Percentiles rank a stretch among this genome's conserved stretches.
Evolutionary conservation across 768 basidiomycete genomes (phyloP).

Genomic region (Stropharia rugosoannulata): DNA sequence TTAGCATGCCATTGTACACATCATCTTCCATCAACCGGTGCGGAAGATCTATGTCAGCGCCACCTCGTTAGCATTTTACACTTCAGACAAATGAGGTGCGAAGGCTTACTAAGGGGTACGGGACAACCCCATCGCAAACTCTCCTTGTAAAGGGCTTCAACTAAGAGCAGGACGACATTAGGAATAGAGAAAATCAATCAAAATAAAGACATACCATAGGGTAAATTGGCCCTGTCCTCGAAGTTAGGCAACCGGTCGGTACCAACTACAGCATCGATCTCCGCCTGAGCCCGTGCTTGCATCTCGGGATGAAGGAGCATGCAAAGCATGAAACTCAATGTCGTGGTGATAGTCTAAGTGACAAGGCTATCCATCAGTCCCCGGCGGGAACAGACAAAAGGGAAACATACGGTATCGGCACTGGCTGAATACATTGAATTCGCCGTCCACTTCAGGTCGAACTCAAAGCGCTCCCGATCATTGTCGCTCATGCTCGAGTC

Average conservation of each 20-base stretch:
- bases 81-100: not conserved
- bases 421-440: conserved; percentile 78
- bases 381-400: not conserved
- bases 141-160: conserved; percentile 21
- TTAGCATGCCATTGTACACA: conserved; percentile 28
- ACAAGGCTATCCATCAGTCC: not conserved
- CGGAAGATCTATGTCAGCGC: conserved; percentile 22
- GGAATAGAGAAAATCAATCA: not conserved
- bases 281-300: conserved; percentile 57
- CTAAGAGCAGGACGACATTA: conserved; percentile 5
- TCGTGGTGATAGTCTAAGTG: conserved; percentile 49
- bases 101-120: conserved; percentile 23
- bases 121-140: conserved; percentile 23
- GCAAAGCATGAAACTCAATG: conserved; percentile 57
- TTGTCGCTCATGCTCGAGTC: conserved; percentile 34
- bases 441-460: conserved; percentile 79
- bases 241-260: conserved; percentile 57
- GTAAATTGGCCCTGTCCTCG: conserved; percentile 52
- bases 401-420: conserved; percentile 54
- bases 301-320: conserved; percentile 63
- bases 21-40: conserved; percentile 30
- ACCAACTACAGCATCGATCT: conserved; percentile 63
- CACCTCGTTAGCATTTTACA: conserved; percentile 9
- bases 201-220: conserved; percentile 37
- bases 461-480: conserved; percentile 44